These are phyloP conservation scores for Phlebopus sp. DNA, from an alignment of 1,284 basidiomycete genomes.

Conservation along the genomic window DNA sequence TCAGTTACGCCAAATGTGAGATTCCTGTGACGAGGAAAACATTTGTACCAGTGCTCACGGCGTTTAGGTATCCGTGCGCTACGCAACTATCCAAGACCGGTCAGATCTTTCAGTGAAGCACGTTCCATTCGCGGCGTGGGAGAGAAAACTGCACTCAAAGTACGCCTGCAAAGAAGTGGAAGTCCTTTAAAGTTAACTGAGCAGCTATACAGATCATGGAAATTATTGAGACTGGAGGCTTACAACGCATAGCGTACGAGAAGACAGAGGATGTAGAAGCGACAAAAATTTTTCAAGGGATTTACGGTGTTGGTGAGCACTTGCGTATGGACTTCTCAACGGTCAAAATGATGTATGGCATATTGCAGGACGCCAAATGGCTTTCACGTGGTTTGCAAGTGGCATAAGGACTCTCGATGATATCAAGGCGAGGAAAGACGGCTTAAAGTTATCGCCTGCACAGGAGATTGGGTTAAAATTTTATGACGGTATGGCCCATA, in stretches of 20 bases:
- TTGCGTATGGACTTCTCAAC: neutral
- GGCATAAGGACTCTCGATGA: constrained; percentile 82
- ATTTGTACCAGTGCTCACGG: constrained; percentile 8
- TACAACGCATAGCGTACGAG: constrained; percentile 61
- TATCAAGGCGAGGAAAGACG: constrained; percentile 53
- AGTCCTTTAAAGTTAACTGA: neutral
- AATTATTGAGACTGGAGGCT: constrained; percentile 66
- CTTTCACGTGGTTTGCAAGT: constrained; percentile 68
- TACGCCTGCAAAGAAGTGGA: constrained; percentile 26
- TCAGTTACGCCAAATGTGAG: constrained; percentile 60
- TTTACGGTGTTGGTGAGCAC: constrained; percentile 80
- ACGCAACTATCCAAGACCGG: constrained; percentile 54
- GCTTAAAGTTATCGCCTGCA: constrained; percentile 56
- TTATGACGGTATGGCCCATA: constrained; percentile 61
- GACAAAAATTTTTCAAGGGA: constrained; percentile 62
- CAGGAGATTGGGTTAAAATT: constrained; percentile 77
- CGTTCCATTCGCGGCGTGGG: constrained; percentile 65
- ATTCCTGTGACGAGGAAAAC: neutral
- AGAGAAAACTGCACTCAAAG: constrained; percentile 73
- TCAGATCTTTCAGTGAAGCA: constrained; percentile 65
- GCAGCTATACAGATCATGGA: constrained; percentile 61
- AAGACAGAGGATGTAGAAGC: constrained; percentile 57
- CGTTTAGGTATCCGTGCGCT: constrained; percentile 53
- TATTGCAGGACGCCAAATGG: constrained; percentile 53
- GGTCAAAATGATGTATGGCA: neutral